These are phyloP conservation scores for Tetrahymena thermophila DNA, from an alignment of 73 alveolate genomes.

Conservation along the genomic window DNA sequence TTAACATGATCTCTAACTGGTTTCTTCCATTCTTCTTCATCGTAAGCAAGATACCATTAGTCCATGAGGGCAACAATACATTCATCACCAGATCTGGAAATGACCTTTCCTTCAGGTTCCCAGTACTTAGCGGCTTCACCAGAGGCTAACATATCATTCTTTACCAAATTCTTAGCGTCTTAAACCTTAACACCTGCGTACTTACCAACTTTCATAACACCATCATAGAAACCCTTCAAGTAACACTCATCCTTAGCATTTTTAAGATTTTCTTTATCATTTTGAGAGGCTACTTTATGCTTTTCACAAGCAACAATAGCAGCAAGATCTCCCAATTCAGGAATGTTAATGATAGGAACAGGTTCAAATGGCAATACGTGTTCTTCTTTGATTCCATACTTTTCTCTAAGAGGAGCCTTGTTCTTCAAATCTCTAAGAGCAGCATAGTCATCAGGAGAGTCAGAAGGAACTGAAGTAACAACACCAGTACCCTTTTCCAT, in stretches of 20 bases:
- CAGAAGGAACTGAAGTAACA: constrained; percentile 96
- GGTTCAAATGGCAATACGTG: constrained; percentile 83
- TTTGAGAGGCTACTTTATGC: constrained; percentile 70
- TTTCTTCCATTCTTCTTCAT: constrained; percentile 92
- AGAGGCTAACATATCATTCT: constrained; percentile 58
- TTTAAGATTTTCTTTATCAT: constrained; percentile 77
- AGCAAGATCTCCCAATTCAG: constrained; percentile 66
- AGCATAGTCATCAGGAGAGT: constrained; percentile 96
- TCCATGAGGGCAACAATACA: constrained; percentile 98
- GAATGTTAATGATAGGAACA: constrained; percentile 85
- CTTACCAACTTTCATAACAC: constrained; percentile 81
- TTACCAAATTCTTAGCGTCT: constrained; percentile 78
- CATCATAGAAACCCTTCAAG: constrained; percentile 92
- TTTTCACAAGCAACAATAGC: constrained; percentile 80
- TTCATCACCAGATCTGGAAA: constrained; percentile 94
- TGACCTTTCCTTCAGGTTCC: constrained; percentile 96
- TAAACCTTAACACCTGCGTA: constrained; percentile 75
- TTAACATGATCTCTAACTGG: constrained; percentile 78
- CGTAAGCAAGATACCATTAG: constrained; percentile 96
- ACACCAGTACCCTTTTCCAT: constrained; percentile 98
- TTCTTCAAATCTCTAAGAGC: constrained; percentile 83
- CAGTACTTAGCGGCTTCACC: constrained; percentile 85
- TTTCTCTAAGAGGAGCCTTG: constrained; percentile 77
- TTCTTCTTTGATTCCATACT: constrained; percentile 76
- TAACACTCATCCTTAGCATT: constrained; percentile 91